Evolutionary conservation across 345 rosid genomes (phyloP).

Genomic region (Hibiscus mutabilis): DNA sequence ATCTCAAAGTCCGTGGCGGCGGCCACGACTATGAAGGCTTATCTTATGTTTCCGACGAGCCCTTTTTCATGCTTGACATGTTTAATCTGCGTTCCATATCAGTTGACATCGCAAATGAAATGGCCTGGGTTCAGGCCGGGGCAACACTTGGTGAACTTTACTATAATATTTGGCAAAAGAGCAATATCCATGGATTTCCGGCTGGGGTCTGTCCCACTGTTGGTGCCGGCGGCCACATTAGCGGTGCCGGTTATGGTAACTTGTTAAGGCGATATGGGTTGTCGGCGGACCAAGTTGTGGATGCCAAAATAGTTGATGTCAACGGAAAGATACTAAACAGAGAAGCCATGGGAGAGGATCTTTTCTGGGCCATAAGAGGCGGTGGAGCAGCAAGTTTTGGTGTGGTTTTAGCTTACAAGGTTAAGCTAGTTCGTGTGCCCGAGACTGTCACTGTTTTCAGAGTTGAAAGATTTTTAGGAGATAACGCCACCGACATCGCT

Average conservation of each 20-base stretch:
- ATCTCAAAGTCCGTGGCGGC: not conserved
- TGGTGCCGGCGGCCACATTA: not conserved
- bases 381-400: not conserved
- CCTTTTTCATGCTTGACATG: not conserved
- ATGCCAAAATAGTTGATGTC: not conserved
- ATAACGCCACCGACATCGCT: not conserved
- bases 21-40: not conserved
- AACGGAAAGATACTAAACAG: not conserved
- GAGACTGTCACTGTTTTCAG: not conserved
- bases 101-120: not conserved
- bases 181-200: not conserved
- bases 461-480: not conserved
- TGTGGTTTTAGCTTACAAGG: not conserved
- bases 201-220: not conserved
- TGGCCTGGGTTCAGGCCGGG: not conserved
- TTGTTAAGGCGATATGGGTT: not conserved
- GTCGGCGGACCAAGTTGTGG: not conserved
- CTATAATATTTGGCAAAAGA: not conserved
- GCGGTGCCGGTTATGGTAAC: not conserved
- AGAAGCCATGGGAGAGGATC: not conserved
- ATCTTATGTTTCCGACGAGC: not conserved
- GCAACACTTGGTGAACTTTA: not conserved
- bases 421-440: not conserved
- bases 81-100: not conserved
- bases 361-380: not conserved